Evolutionary conservation across 331 rosid species (phyloP).

Genomic region (Phaseolus coccineus): DNA sequence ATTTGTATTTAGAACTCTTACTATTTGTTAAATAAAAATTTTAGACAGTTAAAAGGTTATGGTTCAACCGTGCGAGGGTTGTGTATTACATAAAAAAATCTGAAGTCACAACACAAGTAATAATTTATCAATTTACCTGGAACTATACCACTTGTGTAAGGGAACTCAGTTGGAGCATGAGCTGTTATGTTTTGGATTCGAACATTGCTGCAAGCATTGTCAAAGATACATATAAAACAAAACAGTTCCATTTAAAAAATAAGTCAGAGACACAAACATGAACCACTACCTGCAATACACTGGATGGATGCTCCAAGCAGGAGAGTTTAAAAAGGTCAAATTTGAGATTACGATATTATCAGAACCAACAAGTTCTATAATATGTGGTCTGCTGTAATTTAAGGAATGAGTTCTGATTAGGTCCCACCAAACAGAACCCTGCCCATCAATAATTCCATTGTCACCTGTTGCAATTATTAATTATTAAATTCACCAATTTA

Average conservation of each 20-base stretch:
- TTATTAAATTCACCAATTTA: conserved; percentile 29
- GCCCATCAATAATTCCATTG: conserved; percentile 76
- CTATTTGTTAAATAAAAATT: not conserved
- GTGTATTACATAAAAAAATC: not conserved
- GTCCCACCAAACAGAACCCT: conserved; percentile 78
- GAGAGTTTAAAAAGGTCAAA: conserved; percentile 67
- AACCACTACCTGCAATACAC: conserved; percentile 70
- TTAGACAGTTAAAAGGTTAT: conserved; percentile 21
- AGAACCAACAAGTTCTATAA: conserved; percentile 63
- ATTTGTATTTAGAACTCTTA: not conserved
- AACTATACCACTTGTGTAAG: conserved; percentile 69
- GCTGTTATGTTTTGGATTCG: conserved; percentile 61
- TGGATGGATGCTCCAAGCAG: conserved; percentile 74
- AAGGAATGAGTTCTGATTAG: conserved; percentile 52
- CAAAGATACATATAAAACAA: not conserved
- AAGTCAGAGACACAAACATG: conserved; percentile 4
- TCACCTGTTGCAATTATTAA: conserved; percentile 56
- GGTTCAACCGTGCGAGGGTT: not conserved
- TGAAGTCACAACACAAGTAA: conserved; percentile 9
- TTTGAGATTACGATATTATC: conserved; percentile 61
- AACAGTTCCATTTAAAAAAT: conserved; percentile 8
- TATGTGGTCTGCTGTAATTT: conserved; percentile 70
- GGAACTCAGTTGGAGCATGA: conserved; percentile 62
- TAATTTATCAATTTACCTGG: conserved; percentile 60
- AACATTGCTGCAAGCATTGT: conserved; percentile 58